Conservation (phyloP, 192 early-diverging fungal genomes). For the Coemansia sp. region DNA sequence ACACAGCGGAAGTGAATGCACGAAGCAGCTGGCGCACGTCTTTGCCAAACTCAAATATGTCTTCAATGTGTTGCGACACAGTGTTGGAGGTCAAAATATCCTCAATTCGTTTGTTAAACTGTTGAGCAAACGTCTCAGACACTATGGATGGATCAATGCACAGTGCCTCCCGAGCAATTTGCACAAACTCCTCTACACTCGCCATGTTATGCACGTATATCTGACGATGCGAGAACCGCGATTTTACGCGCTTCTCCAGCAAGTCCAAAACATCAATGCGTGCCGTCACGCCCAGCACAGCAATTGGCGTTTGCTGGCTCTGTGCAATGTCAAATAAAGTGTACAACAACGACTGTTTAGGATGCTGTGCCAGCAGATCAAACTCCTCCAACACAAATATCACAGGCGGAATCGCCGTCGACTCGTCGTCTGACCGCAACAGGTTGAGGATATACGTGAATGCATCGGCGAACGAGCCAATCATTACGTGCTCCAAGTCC, state of each 20-base stretch:
- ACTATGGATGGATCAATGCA: conserved; percentile 14
- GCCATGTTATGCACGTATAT: conserved; percentile 67
- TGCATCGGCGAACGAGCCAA: conserved; percentile 41
- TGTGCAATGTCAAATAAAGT: conserved; percentile 91
- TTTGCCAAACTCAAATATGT: conserved; percentile 36
- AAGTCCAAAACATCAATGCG: conserved; percentile 79
- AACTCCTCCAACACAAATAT: conserved; percentile 93
- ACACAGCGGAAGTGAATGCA: conserved; percentile 15
- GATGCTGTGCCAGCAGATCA: conserved; percentile 86
- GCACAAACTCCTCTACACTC: conserved; percentile 58
- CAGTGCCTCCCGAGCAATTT: conserved; percentile 59
- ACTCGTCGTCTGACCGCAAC: conserved; percentile 11
- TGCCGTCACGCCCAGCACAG: conserved; percentile 81
- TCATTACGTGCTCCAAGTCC: conserved; percentile 50
- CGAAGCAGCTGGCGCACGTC: conserved; percentile 36
- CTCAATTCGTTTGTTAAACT: conserved; percentile 54
- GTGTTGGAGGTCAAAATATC: conserved; percentile 14
- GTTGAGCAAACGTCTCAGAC: conserved; percentile 20
- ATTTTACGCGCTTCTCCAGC: conserved; percentile 93
- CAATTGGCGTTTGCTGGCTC: conserved; percentile 78
- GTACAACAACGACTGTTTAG: conserved; percentile 91
- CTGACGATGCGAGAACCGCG: conserved; percentile 86
- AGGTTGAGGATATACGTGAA: conserved; percentile 43
- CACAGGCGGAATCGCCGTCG: conserved; percentile 37
- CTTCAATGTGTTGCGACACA: conserved; percentile 17